Evolutionary conservation across 75 land plant species (phyloP), one percentile per base, ranked within the genome.

Genomic region (Cryptomeria japonica): DNA sequence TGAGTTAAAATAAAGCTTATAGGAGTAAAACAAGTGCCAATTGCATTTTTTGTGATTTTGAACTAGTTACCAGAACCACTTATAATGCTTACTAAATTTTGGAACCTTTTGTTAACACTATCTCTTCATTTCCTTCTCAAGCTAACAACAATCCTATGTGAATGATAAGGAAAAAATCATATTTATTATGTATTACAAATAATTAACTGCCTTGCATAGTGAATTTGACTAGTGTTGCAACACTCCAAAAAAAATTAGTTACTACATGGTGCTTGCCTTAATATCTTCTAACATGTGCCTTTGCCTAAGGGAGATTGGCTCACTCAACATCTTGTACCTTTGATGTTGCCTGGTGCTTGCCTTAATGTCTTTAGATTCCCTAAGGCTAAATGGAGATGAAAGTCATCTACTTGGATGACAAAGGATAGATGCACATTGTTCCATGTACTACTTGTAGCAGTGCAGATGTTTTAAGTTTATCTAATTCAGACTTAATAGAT

Each of bases 211-310:
- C 82, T 79, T 41, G 82, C 46, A 79, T 79, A 19, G 44, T 79
- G 82, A 44, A 9, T 79, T 79, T 79, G 5, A 82, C 19, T 1
- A 34, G 46, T 46, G 49, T 32, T 28, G 32, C 84, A 82, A 82
- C 84, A 11, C 83, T 42, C 84, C 82, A 77, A 82, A 82, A 28
- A 4, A 46, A 82, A 82, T 41, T 80, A 42, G 25, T 82, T 46
- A 44, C 6, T 44, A 0, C 6, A 3, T 44, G 7, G 46, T 44
- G 46, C 7, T 44, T 44, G 3, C 46, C 46, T 44, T 44, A 44
- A 44, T 44, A 7, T 44, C 46, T 44, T 44, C 46, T 44, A 44
- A 44, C 46, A 13, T 53, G 9, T 53, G 55, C 15, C 55, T 51
- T 51, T 14, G 55, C 15, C 14, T 15, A 10, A 51, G 14, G 9